phyloP scores from a whole-genome alignment of 2,329 filamentous ascomycete genomes.

The Aspergillus terreus region DNA sequence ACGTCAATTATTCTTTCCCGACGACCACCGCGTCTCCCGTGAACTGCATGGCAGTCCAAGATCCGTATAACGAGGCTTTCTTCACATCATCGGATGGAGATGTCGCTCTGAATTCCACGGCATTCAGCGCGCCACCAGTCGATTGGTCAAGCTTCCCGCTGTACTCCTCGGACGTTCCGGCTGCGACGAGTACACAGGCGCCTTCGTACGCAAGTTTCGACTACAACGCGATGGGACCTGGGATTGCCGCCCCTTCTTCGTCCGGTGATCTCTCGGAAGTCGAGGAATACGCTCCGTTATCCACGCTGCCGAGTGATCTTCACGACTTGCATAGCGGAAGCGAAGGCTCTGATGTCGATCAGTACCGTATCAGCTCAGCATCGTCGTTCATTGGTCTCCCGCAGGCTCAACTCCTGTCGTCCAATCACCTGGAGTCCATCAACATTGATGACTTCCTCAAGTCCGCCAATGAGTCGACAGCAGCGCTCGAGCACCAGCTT shows the following conservation, averaged over 20 bases:
- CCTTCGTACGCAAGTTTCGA: slow-evolving; percentile 47
- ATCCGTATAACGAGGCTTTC: slow-evolving; percentile 37
- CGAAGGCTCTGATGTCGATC: slow-evolving; percentile 39
- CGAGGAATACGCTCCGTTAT: slow-evolving; percentile 40
- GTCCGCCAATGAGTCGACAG: slow-evolving; percentile 38
- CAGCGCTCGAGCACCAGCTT: slow-evolving; percentile 37
- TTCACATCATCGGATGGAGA: slow-evolving; percentile 44
- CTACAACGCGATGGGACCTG: slow-evolving; percentile 37
- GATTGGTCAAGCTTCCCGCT: slow-evolving; percentile 49
- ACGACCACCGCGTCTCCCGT: slow-evolving; percentile 31
- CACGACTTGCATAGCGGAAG: slow-evolving; percentile 40
- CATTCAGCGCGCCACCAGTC: slow-evolving; percentile 39
- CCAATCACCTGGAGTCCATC: slow-evolving; percentile 38
- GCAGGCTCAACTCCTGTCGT: slow-evolving; percentile 39
- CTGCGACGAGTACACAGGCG: slow-evolving; percentile 41
- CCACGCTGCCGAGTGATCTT: slow-evolving; percentile 29
- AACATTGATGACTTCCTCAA: slow-evolving; percentile 45
- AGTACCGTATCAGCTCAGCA: slow-evolving; percentile 40
- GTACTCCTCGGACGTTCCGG: slow-evolving; percentile 33
- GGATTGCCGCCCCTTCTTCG: slow-evolving; percentile 42
- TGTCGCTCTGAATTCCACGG: slow-evolving; percentile 34
- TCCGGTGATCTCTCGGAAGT: slow-evolving; percentile 49
- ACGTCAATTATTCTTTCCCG: slow-evolving; percentile 36
- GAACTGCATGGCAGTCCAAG: slow-evolving; percentile 35
- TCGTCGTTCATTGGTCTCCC: slow-evolving; percentile 42